Evolutionary conservation across 495 filamentous ascomycete species (phyloP).

Genomic region (Penicillium odoratum): DNA sequence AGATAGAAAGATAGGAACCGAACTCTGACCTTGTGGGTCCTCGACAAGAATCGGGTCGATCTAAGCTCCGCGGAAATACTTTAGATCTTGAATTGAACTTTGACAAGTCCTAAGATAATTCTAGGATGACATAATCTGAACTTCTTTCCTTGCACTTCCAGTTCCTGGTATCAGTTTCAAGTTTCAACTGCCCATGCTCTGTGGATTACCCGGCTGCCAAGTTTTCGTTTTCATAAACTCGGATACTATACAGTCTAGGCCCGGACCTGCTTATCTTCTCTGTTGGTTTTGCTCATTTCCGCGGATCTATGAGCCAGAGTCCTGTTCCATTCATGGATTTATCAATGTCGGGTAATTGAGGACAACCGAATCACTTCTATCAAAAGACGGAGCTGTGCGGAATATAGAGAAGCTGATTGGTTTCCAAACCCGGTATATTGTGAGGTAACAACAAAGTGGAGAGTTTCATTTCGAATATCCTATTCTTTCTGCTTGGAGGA

Average conservation of each 20-base stretch:
- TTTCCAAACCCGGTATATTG: too few relatives aligned
- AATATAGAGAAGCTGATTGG: too few relatives aligned
- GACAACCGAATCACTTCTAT: not conserved
- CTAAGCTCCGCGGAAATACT: slow-evolving; percentile 29
- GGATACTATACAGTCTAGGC: too few relatives aligned
- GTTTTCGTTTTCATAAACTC: too few relatives aligned
- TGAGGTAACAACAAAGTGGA: not conserved
- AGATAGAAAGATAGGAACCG: slow-evolving; percentile 14
- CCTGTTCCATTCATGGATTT: not conserved
- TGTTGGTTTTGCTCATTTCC: not conserved
- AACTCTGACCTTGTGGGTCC: slow-evolving; percentile 10
- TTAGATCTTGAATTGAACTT: slow-evolving; percentile 5
- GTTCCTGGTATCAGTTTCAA: too few relatives aligned
- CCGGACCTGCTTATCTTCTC: not conserved
- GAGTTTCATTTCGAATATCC: not conserved
- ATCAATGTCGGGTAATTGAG: not conserved
- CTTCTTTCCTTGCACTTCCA: too few relatives aligned
- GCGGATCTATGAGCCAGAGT: not conserved
- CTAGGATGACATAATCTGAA: not conserved
- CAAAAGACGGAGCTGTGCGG: too few relatives aligned
- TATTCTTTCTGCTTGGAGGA: not conserved
- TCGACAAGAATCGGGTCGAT: slow-evolving; percentile 5
- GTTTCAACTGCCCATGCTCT: too few relatives aligned
- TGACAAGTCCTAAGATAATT: not conserved
- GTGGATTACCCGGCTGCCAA: too few relatives aligned